Evolutionary conservation across 257 asterid genomes (phyloP), one percentile per base, ranked within the genome.

Genomic region (Ilex aquifolium): DNA sequence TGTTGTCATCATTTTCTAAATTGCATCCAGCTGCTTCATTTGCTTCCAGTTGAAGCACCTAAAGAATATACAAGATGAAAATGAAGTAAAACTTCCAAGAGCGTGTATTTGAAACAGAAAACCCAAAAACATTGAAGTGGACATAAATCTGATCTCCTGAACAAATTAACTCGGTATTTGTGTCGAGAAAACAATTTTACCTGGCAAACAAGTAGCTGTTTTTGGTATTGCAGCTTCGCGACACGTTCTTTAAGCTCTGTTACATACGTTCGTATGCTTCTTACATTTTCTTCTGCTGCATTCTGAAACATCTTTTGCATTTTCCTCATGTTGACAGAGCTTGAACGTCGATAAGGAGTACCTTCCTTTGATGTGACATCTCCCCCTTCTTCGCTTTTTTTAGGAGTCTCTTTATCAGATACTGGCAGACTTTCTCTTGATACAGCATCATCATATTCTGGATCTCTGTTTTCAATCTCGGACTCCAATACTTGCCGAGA

Each of bases 181-280:
- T 36, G 42, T 4, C 8, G 8, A 36, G 8, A 36, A 36, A 36
- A 36, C 5, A 36, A 27, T 10, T 13, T 44, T 80, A 86, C 98
- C 98, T 88, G 98, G 85, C 98, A 91, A 7, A 91, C 98, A 51
- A 91, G 95, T 76, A 91, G 96, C 75, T 91, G 96, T 75, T 91
- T 91, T 16, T 91, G 98, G 80, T 91, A 91, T 59, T 91, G 98
- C 65, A 91, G 88, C 80, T 91, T 91, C 76, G 98, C 98, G 57
- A 91, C 98, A 1, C 98, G 96, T 80, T 88, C 98, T 75, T 91
- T 91, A 56, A 91, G 96, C 69, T 91, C 98, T 12, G 95, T 91
- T 15, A 53, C 57, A 53, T 91, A 91, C 10, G 98, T 70, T 79
- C 84, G 88, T 72, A 91, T 91, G 81, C 93, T 91, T 82, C 98